Evolutionary conservation across 257 asterid species (phyloP).

Genomic region (Nicotiana tabacum): DNA sequence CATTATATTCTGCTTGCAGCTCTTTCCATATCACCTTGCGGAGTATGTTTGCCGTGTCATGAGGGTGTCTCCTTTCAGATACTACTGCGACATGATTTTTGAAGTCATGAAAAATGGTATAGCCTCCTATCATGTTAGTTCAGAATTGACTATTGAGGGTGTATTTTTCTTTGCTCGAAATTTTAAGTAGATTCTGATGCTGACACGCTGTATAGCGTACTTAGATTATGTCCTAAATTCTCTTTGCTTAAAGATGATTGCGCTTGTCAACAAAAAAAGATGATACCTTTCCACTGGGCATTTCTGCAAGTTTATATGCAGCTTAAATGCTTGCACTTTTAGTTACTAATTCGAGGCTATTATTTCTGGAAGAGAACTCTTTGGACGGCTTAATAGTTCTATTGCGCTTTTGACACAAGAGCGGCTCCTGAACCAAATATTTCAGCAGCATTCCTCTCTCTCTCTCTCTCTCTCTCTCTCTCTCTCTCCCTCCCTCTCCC

Average conservation of each 20-base stretch:
- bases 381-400: neutral
- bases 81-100: conserved; percentile 91
- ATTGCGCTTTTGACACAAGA: neutral
- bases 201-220: neutral
- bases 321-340: neutral
- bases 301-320: neutral
- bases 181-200: neutral
- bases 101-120: conserved; percentile 99
- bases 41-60: conserved; percentile 97
- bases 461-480: neutral
- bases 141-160: neutral
- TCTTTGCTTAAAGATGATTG: neutral
- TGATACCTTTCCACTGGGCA: neutral
- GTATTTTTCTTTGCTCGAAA: neutral
- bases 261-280: neutral
- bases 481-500: neutral
- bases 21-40: conserved; percentile 94
- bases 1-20: conserved; percentile 47
- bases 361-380: neutral
- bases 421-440: neutral
- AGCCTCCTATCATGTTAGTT: conserved; percentile 6
- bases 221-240: neutral
- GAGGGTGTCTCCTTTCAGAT: conserved; percentile 97
- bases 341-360: neutral
- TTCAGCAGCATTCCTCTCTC: neutral